A percentile compares a stretch with the other conserved stretches of the same genome.
phyloP scores from a whole-genome alignment of 148 eudicot genomes.

The Oxyria digyna region DNA sequence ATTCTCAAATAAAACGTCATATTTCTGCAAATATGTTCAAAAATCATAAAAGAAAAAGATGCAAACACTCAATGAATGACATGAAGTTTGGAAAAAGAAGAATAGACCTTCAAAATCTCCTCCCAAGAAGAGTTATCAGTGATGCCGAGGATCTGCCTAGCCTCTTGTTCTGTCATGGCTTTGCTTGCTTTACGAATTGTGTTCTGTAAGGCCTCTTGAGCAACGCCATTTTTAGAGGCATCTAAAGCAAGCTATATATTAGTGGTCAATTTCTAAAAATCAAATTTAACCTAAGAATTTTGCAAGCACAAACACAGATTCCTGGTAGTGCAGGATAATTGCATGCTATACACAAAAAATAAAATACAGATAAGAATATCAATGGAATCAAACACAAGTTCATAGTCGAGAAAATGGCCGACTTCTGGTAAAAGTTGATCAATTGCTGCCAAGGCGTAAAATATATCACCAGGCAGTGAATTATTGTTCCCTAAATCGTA shows the following conservation, averaged over 20 bases:
- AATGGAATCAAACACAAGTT: background rate
- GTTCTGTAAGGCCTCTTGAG: constrained; percentile 71
- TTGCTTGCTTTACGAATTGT: constrained; percentile 52
- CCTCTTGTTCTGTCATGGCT: constrained; percentile 81
- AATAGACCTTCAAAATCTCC: constrained; percentile 49
- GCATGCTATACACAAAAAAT: background rate
- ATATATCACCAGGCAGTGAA: background rate
- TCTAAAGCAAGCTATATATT: constrained; percentile 25
- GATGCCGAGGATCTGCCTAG: constrained; percentile 78
- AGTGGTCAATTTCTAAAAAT: background rate
- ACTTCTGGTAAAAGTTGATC: background rate
- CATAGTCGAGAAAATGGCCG: background rate
- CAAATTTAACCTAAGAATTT: background rate
- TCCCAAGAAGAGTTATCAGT: constrained; percentile 74
- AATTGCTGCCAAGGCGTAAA: background rate
- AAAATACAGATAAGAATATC: background rate
- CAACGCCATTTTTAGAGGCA: constrained; percentile 72
- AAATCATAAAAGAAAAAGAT: background rate
- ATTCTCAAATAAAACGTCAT: constrained; percentile 60
- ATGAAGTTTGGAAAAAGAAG: background rate
- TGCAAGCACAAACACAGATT: background rate
- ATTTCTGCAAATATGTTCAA: constrained; percentile 35
- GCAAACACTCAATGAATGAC: background rate
- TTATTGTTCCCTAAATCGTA: background rate
- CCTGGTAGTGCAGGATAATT: background rate